These are phyloP conservation scores for Dispira parvispora DNA, from an alignment of 192 early-diverging fungal genomes.

Conservation along the genomic window DNA sequence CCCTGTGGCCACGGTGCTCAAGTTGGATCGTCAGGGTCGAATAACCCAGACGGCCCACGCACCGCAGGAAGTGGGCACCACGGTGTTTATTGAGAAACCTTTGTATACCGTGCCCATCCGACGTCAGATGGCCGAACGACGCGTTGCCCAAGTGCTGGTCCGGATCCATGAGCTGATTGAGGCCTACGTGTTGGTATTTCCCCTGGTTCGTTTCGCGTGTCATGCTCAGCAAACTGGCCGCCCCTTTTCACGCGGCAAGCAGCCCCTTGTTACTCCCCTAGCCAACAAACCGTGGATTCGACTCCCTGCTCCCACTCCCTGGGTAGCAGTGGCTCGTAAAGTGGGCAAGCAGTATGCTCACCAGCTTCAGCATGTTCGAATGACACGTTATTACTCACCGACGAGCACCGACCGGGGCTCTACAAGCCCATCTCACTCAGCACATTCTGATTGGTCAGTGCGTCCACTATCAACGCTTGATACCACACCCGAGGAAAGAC, in stretches of 20 bases:
- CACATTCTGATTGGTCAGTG: not conserved
- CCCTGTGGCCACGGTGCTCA: slow-evolving; percentile 3
- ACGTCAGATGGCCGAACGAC: slow-evolving; percentile 1
- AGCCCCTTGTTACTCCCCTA: not conserved
- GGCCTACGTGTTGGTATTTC: not conserved
- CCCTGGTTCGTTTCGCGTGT: not conserved
- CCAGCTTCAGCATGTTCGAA: not conserved
- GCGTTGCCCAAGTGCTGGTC: not conserved
- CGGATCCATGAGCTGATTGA: not conserved
- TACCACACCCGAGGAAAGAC: not conserved
- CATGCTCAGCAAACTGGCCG: not conserved
- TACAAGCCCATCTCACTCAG: not conserved
- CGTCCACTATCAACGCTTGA: not conserved
- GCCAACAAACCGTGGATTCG: not conserved
- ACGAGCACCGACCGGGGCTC: not conserved
- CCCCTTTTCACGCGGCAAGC: not conserved
- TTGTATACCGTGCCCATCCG: slow-evolving; percentile 2
- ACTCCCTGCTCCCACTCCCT: not conserved
- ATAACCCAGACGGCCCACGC: too few relatives aligned
- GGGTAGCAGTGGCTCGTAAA: not conserved
- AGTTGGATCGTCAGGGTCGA: not conserved
- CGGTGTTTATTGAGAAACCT: slow-evolving; percentile 9
- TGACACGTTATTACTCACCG: not conserved
- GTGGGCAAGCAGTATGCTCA: not conserved
- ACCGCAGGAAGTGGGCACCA: not conserved